A percentile compares a stretch with the other conserved stretches of the same genome.
Conservation (phyloP, 2,329 filamentous ascomycete species). For the Sporothrix curviconia region DNA sequence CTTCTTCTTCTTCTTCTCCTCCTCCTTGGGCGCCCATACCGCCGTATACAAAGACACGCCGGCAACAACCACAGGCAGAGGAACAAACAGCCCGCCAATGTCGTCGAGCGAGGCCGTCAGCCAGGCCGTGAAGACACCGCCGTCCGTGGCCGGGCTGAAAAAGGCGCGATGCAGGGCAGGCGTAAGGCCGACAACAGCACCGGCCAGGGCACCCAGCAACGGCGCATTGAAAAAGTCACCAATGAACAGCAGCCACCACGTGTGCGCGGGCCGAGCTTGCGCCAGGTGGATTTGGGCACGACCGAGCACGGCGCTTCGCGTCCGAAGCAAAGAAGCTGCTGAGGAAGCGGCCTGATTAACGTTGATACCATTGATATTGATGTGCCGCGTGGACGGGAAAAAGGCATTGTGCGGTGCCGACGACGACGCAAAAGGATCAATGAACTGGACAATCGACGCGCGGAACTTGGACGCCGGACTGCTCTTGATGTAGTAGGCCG, state of each 20-base stretch:
- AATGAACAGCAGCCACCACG: slow-evolving; percentile 32
- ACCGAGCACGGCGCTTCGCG: slow-evolving; percentile 21
- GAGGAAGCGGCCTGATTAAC: neutral
- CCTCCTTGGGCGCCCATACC: too few species aligned
- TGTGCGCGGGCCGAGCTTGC: slow-evolving; percentile 22
- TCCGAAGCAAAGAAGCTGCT: neutral
- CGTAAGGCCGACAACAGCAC: slow-evolving; percentile 52
- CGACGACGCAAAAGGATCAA: slow-evolving; percentile 18
- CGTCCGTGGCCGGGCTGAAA: slow-evolving; percentile 50
- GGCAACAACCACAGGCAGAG: slow-evolving; percentile 58
- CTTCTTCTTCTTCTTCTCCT: slow-evolving; percentile 30
- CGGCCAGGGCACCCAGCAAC: slow-evolving; percentile 52
- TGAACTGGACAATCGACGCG: slow-evolving; percentile 10
- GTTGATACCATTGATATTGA: neutral
- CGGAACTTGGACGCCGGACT: neutral
- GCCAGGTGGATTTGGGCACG: slow-evolving; percentile 25
- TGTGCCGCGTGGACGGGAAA: slow-evolving; percentile 25
- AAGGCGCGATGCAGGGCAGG: slow-evolving; percentile 55
- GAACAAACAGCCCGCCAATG: slow-evolving; percentile 57
- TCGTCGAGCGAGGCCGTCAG: slow-evolving; percentile 55
- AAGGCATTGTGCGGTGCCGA: slow-evolving; percentile 23
- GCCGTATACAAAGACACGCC: slow-evolving; percentile 58
- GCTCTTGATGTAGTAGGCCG: neutral
- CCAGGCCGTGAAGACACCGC: slow-evolving; percentile 61
- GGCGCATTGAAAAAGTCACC: slow-evolving; percentile 54